Conservation (phyloP, 441 rosid species). For the Theobroma grandiflorum region DNA sequence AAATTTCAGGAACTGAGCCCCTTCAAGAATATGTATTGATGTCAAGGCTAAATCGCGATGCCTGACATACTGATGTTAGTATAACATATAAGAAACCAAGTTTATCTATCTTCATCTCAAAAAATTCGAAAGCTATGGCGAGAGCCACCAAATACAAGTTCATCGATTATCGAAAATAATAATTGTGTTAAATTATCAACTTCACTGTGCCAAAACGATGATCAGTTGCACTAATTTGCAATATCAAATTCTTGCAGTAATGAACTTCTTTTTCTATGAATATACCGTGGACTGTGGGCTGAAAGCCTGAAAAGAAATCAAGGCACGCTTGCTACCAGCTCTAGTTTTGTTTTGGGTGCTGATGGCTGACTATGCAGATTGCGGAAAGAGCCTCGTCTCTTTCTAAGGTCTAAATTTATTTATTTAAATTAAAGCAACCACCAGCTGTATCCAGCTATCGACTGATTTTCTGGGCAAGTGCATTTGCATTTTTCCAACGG, state of each 20-base stretch:
- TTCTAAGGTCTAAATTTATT: not conserved
- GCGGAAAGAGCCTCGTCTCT: not conserved
- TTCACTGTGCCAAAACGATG: not conserved
- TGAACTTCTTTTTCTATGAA: not conserved
- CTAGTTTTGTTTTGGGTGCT: not conserved
- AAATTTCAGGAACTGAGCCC: not conserved
- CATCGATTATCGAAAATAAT: too few species aligned
- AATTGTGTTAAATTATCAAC: not conserved
- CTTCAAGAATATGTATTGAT: not conserved
- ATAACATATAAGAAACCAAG: too few species aligned
- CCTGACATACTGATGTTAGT: too few species aligned
- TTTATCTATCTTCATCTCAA: too few species aligned
- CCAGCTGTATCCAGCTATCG: not conserved
- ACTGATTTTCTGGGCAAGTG: not conserved
- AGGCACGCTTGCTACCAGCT: not conserved
- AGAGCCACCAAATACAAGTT: too few species aligned
- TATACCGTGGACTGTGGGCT: too few species aligned
- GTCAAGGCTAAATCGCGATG: too few species aligned
- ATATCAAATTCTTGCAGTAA: not conserved
- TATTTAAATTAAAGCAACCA: not conserved
- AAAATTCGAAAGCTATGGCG: too few species aligned
- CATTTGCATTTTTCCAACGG: not conserved
- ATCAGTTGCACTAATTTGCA: not conserved
- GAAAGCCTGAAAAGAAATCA: not conserved
- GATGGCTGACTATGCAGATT: not conserved